Evolutionary conservation across 495 filamentous ascomycete species (phyloP).

Genomic region (Astrocystis sublimbata): DNA sequence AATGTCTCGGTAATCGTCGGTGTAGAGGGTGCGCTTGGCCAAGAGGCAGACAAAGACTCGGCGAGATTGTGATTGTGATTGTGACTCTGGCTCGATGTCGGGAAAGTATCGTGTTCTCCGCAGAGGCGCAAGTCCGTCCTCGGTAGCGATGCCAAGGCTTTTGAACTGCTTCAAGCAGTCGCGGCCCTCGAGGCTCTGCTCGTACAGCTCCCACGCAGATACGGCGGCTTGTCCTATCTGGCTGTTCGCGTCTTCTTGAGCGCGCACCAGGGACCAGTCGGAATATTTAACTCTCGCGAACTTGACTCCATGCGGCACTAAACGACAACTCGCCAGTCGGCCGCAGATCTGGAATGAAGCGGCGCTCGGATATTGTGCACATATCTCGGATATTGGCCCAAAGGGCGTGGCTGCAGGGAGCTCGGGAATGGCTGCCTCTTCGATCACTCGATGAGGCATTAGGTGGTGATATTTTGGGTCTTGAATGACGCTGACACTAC

Average conservation of each 20-base stretch:
- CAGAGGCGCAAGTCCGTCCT: background rate
- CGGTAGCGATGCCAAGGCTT: background rate
- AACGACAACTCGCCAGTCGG: background rate
- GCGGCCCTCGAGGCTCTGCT: background rate
- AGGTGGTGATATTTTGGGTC: no score
- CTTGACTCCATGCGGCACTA: background rate
- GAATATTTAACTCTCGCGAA: background rate
- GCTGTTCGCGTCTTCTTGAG: background rate
- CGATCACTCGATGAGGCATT: background rate
- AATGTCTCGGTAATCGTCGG: background rate
- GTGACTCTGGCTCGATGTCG: background rate
- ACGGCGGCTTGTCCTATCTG: background rate
- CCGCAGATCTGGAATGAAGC: background rate
- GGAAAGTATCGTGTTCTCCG: background rate
- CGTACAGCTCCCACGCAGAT: background rate
- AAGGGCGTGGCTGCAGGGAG: background rate
- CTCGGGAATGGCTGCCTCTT: background rate
- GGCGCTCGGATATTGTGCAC: background rate
- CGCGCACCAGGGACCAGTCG: background rate
- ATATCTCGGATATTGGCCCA: background rate
- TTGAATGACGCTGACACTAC: no score
- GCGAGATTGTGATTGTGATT: no score
- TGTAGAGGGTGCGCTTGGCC: background rate
- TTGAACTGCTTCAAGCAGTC: background rate
- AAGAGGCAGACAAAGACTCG: background rate